Base-by-base conservation (phyloP, 108 stramenopile species). In the Nitzschia palea region DNA sequence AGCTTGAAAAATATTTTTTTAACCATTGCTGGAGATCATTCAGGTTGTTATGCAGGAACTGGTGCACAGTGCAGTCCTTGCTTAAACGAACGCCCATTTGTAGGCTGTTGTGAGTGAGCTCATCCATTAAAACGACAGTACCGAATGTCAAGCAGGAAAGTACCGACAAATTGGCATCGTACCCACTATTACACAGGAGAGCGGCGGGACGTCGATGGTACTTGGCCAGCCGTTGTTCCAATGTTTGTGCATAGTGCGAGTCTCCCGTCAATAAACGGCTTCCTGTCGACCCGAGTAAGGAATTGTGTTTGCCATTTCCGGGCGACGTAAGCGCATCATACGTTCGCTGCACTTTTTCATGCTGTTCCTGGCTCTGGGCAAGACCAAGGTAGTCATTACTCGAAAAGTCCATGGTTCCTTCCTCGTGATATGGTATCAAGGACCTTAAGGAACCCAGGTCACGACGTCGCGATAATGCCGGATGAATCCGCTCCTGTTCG, bases 331-430 rank as follows among this genome's bases (percentile, higher is more conserved):
- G 55, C 27, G 15, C 18, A 12, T 44, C 14, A 63, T 80, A 87
- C 12, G 66, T 55, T 30, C 43, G 43, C 64, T 90, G 71, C 14
- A 90, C 88, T 23, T 55, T 60, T 6, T 50, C 29, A 20, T 78
- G 77, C 57, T 84, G 86, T 31, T 76, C 47, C 8, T 25, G 60
- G 62, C 80, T 82, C 14, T 93, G 88, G 2, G 97, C 96, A 37
- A 98, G 68, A 33, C 98, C 96, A 3, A 99, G 89, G 65, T 98
- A 99, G 62, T 99, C 98, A 63, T 99, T 99, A 67, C 91, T 94
- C 22, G 91, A 88, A 79, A 99, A 99, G 68, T 99, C 98, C 44
- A 96, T 77, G 35, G 26, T 23, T 18, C 54, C 61, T 23, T 51
- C 27, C 26, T 50, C 17, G 47, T 54, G 53, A 56, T 32, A 72